Evolutionary conservation across 805 yeast species (phyloP).

Genomic region (Starmera dryadoides): DNA sequence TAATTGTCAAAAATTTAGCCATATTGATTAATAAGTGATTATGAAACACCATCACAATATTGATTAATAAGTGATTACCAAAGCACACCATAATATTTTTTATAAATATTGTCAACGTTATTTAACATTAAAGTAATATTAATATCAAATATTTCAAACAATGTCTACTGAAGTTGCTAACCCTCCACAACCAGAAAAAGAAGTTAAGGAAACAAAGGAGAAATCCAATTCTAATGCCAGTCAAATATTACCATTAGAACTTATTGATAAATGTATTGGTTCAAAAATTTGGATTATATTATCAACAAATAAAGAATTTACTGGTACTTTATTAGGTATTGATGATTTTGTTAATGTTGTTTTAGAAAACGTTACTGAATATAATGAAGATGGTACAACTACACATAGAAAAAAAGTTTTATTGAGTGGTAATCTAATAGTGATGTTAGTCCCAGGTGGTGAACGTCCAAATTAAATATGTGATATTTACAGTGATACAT

Average conservation of each 20-base stretch:
- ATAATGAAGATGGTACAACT: slow-evolving; percentile 35
- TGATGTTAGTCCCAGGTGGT: slow-evolving; percentile 60
- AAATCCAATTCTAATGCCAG: not conserved
- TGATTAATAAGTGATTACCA: too few relatives aligned
- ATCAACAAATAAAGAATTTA: slow-evolving; percentile 61
- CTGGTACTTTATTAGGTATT: slow-evolving; percentile 86
- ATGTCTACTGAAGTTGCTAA: too few relatives aligned
- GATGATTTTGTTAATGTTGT: slow-evolving; percentile 95
- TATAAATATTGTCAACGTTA: too few relatives aligned
- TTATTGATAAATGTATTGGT: slow-evolving; percentile 83
- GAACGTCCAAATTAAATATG: slow-evolving; percentile 22
- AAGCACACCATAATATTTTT: too few relatives aligned
- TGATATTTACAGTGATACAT: not conserved
- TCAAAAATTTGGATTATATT: slow-evolving; percentile 67
- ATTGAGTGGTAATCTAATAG: slow-evolving; percentile 63
- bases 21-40: too few relatives aligned
- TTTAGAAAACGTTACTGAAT: slow-evolving; percentile 71
- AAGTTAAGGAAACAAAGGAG: too few relatives aligned
- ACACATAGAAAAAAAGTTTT: slow-evolving; percentile 52
- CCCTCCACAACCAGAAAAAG: too few relatives aligned
- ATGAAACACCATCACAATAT: too few relatives aligned
- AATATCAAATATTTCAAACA: too few relatives aligned
- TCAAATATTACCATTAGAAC: slow-evolving; percentile 60
- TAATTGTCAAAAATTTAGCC: too few relatives aligned
- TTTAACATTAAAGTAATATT: too few relatives aligned